A percentile compares a stretch with the other conserved stretches of the same genome.
Conservation (phyloP, 129 eudicot genomes). For the Escallonia herrerae region DNA sequence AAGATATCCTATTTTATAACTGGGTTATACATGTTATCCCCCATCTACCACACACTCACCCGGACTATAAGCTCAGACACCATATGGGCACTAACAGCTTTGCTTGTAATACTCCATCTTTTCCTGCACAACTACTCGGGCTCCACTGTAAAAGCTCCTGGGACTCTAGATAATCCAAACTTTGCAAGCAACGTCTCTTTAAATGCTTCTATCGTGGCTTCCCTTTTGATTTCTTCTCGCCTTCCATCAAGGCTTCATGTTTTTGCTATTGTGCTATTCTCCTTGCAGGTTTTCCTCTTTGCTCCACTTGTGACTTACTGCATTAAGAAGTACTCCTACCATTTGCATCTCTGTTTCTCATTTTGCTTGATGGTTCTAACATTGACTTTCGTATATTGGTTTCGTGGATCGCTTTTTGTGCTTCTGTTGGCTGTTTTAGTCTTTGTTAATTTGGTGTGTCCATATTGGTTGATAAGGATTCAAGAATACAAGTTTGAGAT, state of each 20-base stretch:
- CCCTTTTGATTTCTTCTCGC: slow-evolving; percentile 83
- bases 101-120: slow-evolving; percentile 72
- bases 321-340: slow-evolving; percentile 59
- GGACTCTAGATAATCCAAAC: slow-evolving; percentile 57
- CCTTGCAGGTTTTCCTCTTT: slow-evolving; percentile 75
- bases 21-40: slow-evolving; percentile 66
- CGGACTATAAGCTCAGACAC: slow-evolving; percentile 88
- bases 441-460: slow-evolving; percentile 75
- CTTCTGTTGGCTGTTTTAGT: slow-evolving; percentile 53
- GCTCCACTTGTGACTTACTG: slow-evolving; percentile 79
- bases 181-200: slow-evolving; percentile 71
- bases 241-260: slow-evolving; percentile 87
- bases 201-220: slow-evolving; percentile 88
- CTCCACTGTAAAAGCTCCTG: slow-evolving; percentile 75
- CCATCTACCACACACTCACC: slow-evolving; percentile 87
- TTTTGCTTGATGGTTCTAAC: slow-evolving; percentile 56
- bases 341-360: slow-evolving; percentile 64
- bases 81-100: slow-evolving; percentile 79
- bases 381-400: slow-evolving; percentile 41
- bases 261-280: slow-evolving; percentile 67
- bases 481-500: slow-evolving; percentile 94
- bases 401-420: slow-evolving; percentile 55
- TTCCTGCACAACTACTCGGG: slow-evolving; percentile 85
- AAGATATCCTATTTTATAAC: slow-evolving; percentile 70
- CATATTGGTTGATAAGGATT: slow-evolving; percentile 85